These are phyloP conservation scores for Beauveria sp. DNA, from an alignment of 2,329 filamentous ascomycete genomes.

Conservation along the genomic window DNA sequence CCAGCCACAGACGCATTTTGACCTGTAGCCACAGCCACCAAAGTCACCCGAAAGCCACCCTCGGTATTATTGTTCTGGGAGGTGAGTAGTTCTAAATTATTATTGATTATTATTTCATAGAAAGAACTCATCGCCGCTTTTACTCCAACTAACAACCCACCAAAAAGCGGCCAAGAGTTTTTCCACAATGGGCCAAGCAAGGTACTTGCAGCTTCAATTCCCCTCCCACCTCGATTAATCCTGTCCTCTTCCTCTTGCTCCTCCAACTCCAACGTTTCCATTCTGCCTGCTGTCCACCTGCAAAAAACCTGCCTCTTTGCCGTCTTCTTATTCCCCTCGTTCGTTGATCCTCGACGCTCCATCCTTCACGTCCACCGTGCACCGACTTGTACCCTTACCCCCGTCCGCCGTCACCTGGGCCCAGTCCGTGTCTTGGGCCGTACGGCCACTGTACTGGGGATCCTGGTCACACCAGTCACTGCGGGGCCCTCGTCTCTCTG, in stretches of 20 bases:
- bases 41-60: neutral
- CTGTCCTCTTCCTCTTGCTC: neutral
- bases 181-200: neutral
- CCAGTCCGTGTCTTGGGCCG: constrained; percentile 1
- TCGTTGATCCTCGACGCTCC: neutral
- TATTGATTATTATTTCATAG: no score
- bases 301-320: neutral
- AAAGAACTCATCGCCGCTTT: no score
- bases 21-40: no score
- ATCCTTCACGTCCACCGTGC: neutral
- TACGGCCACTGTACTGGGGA: neutral
- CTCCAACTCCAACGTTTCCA: neutral
- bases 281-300: neutral
- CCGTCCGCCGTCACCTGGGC: constrained; percentile 3
- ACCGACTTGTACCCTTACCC: neutral
- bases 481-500: constrained; percentile 1
- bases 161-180: no score
- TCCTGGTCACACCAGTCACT: neutral
- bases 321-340: neutral
- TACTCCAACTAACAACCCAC: no score
- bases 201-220: neutral
- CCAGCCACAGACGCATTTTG: neutral
- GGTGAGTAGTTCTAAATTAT: no score
- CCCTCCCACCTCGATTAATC: neutral
- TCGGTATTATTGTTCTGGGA: no score